Evolutionary conservation across 1,284 basidiomycete species (phyloP), one percentile per base, ranked within the genome.

Genomic region (Fomitopsis schrenkii): DNA sequence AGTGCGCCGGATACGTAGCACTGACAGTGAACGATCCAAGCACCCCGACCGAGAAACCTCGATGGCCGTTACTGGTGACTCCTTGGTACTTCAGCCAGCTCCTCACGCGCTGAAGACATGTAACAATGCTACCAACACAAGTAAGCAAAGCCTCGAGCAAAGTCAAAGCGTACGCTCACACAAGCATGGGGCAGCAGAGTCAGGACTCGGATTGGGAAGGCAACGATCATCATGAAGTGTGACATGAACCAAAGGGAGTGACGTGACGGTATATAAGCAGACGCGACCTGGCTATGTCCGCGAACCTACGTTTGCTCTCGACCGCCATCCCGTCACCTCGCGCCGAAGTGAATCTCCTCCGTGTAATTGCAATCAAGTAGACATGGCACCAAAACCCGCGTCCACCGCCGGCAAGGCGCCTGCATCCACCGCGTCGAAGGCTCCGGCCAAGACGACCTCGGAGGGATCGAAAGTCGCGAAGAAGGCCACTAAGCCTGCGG

Each of bases 381-480:
- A 71, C 80, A 91, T 91, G 88, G 84, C 87, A 42, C 87, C 91
- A 54, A 91, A 92, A 84, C 90, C 91, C 71, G 83, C 89, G 68
- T 91, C 90, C 57, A 90, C 91, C 67, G 90, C 90, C 66, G 89
- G 88, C 69, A 93, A 93, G 77, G 90, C 88, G 40, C 92, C 93
- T 63, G 91, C 88, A 57, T 90, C 91, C 30, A 77, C 76, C 64
- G 85, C 88, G 22, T 84, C 87, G 46, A 92, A 93, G 77, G 87
- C 90, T 6, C 91, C 91, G 22, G 87, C 88, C 45, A 92, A 91
- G 74, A 80, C 86, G 2, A 82, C 84, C n/a, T 59, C 66, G 46
- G 88, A 88, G 68, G 83, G 83, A 57, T 73, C 82, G 12, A 94
- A 94, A 79, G 88, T 87, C 12, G 90, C 90, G 30, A 95, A 94